A percentile compares a stretch with the other conserved stretches of the same genome.
Conservation (phyloP, 2,329 filamentous ascomycete species). For the Stagonosporopsis cucurbitacearum region DNA sequence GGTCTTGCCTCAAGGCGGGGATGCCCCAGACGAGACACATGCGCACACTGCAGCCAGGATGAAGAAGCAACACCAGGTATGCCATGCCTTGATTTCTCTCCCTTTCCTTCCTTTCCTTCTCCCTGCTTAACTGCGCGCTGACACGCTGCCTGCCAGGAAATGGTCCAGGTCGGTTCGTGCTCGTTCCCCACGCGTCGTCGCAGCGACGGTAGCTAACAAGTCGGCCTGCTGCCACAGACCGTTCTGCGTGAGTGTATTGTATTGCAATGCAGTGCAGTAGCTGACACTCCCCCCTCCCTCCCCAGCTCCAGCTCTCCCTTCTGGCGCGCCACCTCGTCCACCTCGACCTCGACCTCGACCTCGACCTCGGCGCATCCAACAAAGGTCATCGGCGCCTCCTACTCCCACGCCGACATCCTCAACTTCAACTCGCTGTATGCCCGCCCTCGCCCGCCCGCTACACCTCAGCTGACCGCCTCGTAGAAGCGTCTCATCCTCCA, state of each 20-base stretch:
- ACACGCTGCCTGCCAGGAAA: conserved; percentile 70
- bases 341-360: no score
- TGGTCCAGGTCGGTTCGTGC: conserved; percentile 97
- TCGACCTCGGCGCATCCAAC: conserved; percentile 57
- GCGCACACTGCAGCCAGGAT: conserved; percentile 32
- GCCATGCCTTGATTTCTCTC: no score
- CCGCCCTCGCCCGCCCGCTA: not conserved
- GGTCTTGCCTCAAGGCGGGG: conserved; percentile 18
- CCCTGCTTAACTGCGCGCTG: no score
- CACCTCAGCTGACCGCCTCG: conserved; percentile 22
- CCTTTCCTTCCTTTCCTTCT: no score
- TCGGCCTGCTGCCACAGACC: conserved; percentile 39
- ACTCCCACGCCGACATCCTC: conserved; percentile 94
- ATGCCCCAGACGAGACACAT: conserved; percentile 45
- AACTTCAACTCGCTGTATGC: conserved; percentile 80
- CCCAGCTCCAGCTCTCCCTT: conserved; percentile 84
- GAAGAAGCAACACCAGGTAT: conserved; percentile 53
- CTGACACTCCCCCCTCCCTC: conserved; percentile 58
- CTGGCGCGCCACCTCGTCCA: conserved; percentile 69
- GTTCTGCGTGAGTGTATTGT: conserved; percentile 46
- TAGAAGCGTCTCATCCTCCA: conserved; percentile 67
- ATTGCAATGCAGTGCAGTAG: no score
- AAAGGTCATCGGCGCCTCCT: conserved; percentile 89
- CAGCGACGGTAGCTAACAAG: conserved; percentile 48
- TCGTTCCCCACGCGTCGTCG: conserved; percentile 32